Evolutionary conservation across 805 yeast species (phyloP), one percentile per base, ranked within the genome.

Genomic region (Yarrowia yakushimensis): DNA sequence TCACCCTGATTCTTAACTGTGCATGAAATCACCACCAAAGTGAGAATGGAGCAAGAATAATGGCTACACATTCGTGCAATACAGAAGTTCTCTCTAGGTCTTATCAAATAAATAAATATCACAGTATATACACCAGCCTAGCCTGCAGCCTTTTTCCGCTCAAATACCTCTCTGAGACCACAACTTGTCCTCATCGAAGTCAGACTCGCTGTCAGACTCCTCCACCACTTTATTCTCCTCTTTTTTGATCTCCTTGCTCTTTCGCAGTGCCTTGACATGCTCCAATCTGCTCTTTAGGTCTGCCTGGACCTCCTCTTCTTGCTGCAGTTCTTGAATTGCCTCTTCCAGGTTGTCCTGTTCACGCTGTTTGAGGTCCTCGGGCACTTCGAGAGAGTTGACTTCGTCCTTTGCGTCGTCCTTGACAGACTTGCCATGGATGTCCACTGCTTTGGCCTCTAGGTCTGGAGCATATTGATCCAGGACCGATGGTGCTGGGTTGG

Each of bases 111-210:
- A 39, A 39, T 43, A 28, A 42, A 30, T 18, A 11, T 12, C 11
- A 13, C 13, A 30, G 18, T 45, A 30, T 48, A 48, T 22, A 48
- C 28, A 31, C 17, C 52, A 30, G 20, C 37, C 10, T 3, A 23
- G 7, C 11, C 20, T 8, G 3, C 23, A 4, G 23, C 6, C 6
- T 23, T 18, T 28, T 37, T 7, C 12, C 34, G 5, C 12, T 31
- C 27, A 52, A n/a, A 52, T 52, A 3, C 59, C 59, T 6, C 43
- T 23, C 18, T 36, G 42, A 13, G 59, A 23, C 59, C 59, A 52
- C 28, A 52, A 22, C 13, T 52, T 52, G 10, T 23, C 59, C 43
- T 52, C 43, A 18, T 52, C 59, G 11, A 52, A 52, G 34, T 48
- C 55, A 2, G 37, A 31, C 20, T 33, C 55, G 4, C 30, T 22